A percentile compares a stretch with the other conserved stretches of the same genome.
Evolutionary conservation across 2,329 filamentous ascomycete genomes (phyloP).

Genomic region (Diaporthe sp.): DNA sequence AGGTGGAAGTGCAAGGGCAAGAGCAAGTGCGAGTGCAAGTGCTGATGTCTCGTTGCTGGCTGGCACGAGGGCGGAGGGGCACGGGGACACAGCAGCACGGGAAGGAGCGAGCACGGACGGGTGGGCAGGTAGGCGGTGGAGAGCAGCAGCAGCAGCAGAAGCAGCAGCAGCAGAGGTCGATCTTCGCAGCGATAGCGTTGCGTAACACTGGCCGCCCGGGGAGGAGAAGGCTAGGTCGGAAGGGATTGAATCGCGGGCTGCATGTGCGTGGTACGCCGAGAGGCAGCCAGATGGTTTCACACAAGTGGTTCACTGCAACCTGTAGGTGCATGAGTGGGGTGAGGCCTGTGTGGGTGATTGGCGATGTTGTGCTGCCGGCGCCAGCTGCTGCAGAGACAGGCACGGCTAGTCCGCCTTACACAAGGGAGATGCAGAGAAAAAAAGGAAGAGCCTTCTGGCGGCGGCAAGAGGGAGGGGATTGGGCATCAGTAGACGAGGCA

Average conservation of each 20-base stretch:
- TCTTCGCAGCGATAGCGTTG: not conserved
- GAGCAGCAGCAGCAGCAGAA: not conserved
- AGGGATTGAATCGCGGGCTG: conserved; percentile 27
- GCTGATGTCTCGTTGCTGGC: conserved; percentile 21
- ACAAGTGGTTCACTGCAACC: conserved; percentile 39
- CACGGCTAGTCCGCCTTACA: conserved; percentile 37
- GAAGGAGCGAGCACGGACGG: not conserved
- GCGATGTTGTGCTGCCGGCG: conserved; percentile 32
- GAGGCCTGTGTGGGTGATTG: conserved; percentile 31
- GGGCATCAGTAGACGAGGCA: conserved; percentile 33
- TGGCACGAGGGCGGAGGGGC: conserved; percentile 5
- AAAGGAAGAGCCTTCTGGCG: conserved; percentile 11
- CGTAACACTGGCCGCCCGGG: not conserved
- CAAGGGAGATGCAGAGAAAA: conserved; percentile 13
- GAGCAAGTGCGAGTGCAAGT: conserved; percentile 10
- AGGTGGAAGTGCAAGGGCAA: not conserved
- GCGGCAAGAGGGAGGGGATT: conserved; percentile 26
- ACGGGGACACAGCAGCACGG: conserved; percentile 27
- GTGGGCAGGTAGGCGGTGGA: conserved; percentile 1
- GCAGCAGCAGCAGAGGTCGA: not conserved
- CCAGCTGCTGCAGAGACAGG: conserved; percentile 29
- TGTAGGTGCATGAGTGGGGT: conserved; percentile 37
- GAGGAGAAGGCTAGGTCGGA: conserved; percentile 8
- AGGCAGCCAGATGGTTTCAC: conserved; percentile 42
- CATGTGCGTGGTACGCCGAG: conserved; percentile 31